Evolutionary conservation across 495 filamentous ascomycete genomes (phyloP), one percentile per base, ranked within the genome.

Genomic region (Hypoxylon crocopeplum): DNA sequence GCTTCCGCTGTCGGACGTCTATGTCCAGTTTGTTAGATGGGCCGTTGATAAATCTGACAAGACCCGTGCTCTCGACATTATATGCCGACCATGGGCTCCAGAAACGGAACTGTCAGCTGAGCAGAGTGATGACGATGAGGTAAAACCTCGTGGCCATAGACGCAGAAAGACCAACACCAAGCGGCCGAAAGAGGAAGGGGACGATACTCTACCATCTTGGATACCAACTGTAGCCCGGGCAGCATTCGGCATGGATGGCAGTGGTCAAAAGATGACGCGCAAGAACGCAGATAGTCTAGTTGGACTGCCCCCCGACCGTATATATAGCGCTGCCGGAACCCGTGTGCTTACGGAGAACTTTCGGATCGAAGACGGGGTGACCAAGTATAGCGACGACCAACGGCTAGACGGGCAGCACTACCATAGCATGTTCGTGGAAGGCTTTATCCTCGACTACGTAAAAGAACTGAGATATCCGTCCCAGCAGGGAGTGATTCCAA

Each of bases 261-360:
- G 11, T 32, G 33, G 38, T 19, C 17, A 33, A 22, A 69, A 58
- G 48, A 67, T 70, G 55, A 62, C 66, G 0, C 65, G 76, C 3
- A 64, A 58, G 40, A 75, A 76, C 38, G 76, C 75, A 1, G 75
- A 79, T 49, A 47, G 70, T 3, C 57, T 77, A 0, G 75, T 77
- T 3, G 76, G 75, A 1, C 22, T 64, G 0, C 74, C 74, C 0
- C 40, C 50, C 7, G 36, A 40, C 33, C 36, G 60, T 7, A 72
- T 68, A 24, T 75, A 75, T 63, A 65, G 42, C 36, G 75, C 75
- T 1, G 69, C 66, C 41, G 34, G 47, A 29, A 50, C 61, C 13
- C n/a, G 41, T 16, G 32, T 38, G 1, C 40, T 62, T 7, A 64
- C 52, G 10, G 66, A 63, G 3, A 51, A 27, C 6, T 48, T 75